Conservation (phyloP, 2,329 filamentous ascomycete genomes). For the Exophiala viscosa region DNA sequence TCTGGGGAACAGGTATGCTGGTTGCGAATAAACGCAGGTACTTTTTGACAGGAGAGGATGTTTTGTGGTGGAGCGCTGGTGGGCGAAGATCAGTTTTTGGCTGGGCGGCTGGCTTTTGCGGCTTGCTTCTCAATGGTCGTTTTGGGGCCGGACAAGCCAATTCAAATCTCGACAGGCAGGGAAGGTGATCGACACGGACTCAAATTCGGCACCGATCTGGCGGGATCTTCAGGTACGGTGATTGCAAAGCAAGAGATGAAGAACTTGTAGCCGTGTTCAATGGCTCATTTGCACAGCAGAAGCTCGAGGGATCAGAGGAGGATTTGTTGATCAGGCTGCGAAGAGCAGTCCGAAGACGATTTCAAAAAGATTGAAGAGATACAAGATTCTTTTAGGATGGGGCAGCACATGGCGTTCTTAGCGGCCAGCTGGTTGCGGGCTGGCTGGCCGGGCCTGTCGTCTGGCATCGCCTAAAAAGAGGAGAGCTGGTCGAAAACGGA, state of each 20-base stretch:
- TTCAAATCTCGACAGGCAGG: conserved; percentile 9
- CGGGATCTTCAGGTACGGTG: not conserved
- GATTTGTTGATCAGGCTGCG: conserved; percentile 16
- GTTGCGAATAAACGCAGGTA: not conserved
- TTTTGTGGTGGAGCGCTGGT: conserved; percentile 8
- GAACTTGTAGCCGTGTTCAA: no score
- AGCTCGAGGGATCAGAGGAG: not conserved
- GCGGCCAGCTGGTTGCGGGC: conserved; percentile 30
- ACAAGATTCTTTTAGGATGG: conserved; percentile 27
- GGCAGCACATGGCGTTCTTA: conserved; percentile 30
- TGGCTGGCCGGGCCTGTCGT: conserved; percentile 34
- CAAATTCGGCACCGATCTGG: conserved; percentile 7
- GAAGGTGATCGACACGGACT: conserved; percentile 15
- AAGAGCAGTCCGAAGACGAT: conserved; percentile 19
- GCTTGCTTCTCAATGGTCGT: conserved; percentile 16
- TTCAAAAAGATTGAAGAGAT: conserved; percentile 26
- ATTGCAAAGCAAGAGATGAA: no score
- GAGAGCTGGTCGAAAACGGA: conserved; percentile 26
- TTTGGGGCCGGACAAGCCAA: conserved; percentile 10
- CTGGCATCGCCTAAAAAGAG: conserved; percentile 27
- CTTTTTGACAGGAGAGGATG: conserved; percentile 1
- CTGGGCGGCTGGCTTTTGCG: conserved; percentile 10
- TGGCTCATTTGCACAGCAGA: not conserved
- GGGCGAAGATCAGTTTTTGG: conserved; percentile 15
- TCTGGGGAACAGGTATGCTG: no score